Evolutionary conservation across 345 rosid species (phyloP), one percentile per base, ranked within the genome.

Genomic region (Populus deltoides): DNA sequence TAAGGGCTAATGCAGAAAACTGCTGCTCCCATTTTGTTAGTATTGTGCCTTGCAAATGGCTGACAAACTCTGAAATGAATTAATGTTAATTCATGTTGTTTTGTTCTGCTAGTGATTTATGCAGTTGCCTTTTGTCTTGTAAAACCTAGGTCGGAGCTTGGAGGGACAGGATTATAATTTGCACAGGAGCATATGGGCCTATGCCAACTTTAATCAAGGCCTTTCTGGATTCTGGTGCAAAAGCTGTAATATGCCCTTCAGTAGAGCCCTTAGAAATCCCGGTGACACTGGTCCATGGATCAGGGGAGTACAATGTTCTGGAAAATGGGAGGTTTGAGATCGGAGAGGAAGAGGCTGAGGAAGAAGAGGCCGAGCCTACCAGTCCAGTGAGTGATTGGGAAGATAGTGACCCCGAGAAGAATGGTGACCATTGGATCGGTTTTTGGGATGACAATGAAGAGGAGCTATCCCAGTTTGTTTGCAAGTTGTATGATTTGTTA

Each of bases 371-470:
- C 0, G 94, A 87, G 78, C 89, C 92, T 31, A 75, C 78, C 7
- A 92, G 93, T 80, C 97, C 94, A 2, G 45, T 68, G 6, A 96
- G 99, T 85, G 98, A 93, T 83, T 96, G 99, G 99, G 99, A 91
- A 84, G 99, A 96, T 76, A 91, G 92, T 57, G 97, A 96, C 53
- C 75, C 82, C 22, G 99, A 91, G 83, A 90, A 86, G 76, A 79
- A 61, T 5, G 84, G 74, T 25, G 84, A 82, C 8, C 77, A 12
- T 66, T 74, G 76, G 59, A 68, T 66, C 36, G 90, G 88, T 35
- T 84, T 88, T 73, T 88, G 97, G 97, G 95, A 96, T 70, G 91
- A 90, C 0, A 91, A 91, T 18, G 97, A 93, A 77, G 93, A 88
- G 41, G 91, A 92, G 49, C 72, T 96, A 22, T 90, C 97, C 2